Conservation (phyloP, 805 yeast genomes). For the Jamesozyma rosinii region DNA sequence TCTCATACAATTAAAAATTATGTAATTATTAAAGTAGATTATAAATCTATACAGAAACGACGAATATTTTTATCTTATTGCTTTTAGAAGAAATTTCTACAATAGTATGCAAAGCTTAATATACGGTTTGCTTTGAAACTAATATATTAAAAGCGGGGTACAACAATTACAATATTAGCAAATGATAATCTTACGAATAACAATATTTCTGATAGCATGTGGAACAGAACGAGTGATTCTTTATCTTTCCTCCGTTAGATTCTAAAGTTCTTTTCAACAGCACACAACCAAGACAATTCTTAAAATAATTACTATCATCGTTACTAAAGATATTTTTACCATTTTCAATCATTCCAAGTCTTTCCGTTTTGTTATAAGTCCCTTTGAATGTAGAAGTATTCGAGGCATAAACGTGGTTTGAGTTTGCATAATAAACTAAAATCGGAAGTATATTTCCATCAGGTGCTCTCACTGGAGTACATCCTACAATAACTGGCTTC, state of each 20-base stretch:
- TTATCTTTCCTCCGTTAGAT: conserved; percentile 5
- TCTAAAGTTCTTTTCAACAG: conserved; percentile 45
- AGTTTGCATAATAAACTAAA: conserved; percentile 44
- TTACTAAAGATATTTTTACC: conserved; percentile 45
- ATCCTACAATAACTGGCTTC: conserved; percentile 76
- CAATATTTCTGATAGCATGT: conserved; percentile 35
- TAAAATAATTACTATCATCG: conserved; percentile 33
- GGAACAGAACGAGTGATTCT: conserved; percentile 22
- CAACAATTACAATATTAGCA: too few species aligned
- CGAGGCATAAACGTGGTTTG: conserved; percentile 34
- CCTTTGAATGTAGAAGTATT: conserved; percentile 54
- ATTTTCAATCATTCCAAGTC: conserved; percentile 38
- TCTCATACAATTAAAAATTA: too few species aligned
- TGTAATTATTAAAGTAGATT: too few species aligned
- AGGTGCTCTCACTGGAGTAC: conserved; percentile 34
- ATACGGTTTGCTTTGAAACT: too few species aligned
- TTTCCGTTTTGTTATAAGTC: conserved; percentile 39
- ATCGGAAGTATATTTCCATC: conserved; percentile 35
- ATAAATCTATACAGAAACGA: too few species aligned
- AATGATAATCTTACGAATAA: conserved; percentile 21
- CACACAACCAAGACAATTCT: conserved; percentile 49
- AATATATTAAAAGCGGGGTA: too few species aligned
- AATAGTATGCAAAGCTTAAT: too few species aligned
- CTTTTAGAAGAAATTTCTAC: too few species aligned
- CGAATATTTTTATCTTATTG: too few species aligned